Evolutionary conservation across 176 grass and related monocot genomes (phyloP), one percentile per base, ranked within the genome.

Genomic region (Bolboschoenus planiculmis): DNA sequence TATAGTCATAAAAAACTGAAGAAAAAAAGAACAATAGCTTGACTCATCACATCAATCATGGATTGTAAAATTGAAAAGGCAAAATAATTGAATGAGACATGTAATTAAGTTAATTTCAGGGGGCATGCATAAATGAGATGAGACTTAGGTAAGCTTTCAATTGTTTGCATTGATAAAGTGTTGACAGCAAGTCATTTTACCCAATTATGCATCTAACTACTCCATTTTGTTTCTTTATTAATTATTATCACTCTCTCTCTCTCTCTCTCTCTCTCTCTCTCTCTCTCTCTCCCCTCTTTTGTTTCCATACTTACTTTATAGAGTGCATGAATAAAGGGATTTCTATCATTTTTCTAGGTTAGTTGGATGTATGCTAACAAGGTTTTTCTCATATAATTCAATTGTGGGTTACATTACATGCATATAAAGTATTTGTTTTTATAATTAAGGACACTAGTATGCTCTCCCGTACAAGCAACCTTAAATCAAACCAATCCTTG

Each of bases 121-220:
- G 44, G 30, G 10, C 20, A 54, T 50, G 46, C 8, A 2, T 48
- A n/a, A n/a, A n/a, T n/a, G n/a, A n/a, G n/a, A 48, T 53, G 50
- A 56, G 11, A 6, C 62, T 61, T 85, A 59, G 83, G 83, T 85
- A 73, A 77, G 65, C 83, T 85, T 85, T 85, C 83, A 58, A 75
- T 85, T 85, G 20, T 55, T 75, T 56, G 68, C 47, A 76, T 56
- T 73, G 24, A 56, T 43, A 60, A 77, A 85, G 47, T 71, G 61
- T 70, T 83, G 63, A 76, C 16, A 63, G 31, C 23, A 63, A 21
- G 78, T 63, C 57, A 8, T 61, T 42, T 44, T 81, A 56, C 3
- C 36, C 55, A 81, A 77, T 77, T 53, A 77, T 77, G 14, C 46
- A 77, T 53, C 43, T 81, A 81, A 81, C 78, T 33, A 42, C 33